A percentile compares a stretch with the other conserved stretches of the same genome.
Conservation (phyloP, 306 rosid genomes). For the Gynostemma pentaphyllum region DNA sequence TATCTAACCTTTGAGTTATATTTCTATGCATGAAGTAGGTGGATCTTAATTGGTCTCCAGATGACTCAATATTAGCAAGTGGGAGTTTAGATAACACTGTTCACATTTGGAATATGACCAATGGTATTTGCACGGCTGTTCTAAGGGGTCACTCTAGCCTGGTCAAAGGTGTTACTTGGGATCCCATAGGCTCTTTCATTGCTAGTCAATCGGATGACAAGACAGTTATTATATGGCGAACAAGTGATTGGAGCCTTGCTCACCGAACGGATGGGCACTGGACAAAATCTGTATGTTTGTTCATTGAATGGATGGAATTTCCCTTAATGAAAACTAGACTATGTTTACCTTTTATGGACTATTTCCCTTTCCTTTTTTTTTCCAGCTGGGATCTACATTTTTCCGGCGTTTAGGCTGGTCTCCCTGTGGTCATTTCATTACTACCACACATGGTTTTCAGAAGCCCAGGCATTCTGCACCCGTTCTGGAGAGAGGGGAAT, state of each 20-base stretch:
- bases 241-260: slow-evolving; percentile 99
- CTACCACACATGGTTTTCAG: slow-evolving; percentile 98
- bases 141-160: slow-evolving; percentile 98
- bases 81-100: slow-evolving; percentile 95
- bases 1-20: slow-evolving; percentile 44
- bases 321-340: not conserved
- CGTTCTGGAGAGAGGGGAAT: slow-evolving; percentile 96
- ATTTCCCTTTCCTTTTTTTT: slow-evolving; percentile 19
- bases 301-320: not conserved
- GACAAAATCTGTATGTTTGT: slow-evolving; percentile 77
- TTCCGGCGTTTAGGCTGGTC: slow-evolving; percentile 99
- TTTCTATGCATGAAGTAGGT: slow-evolving; percentile 93
- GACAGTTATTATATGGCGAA: slow-evolving; percentile 95
- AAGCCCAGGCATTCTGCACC: slow-evolving; percentile 99
- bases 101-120: slow-evolving; percentile 93
- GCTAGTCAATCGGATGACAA: slow-evolving; percentile 99
- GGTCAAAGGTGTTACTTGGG: slow-evolving; percentile 98
- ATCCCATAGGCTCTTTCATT: slow-evolving; percentile 95
- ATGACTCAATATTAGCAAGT: slow-evolving; percentile 88
- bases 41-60: slow-evolving; percentile 99
- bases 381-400: slow-evolving; percentile 97
- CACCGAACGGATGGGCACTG: slow-evolving; percentile 97
- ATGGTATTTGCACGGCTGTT: slow-evolving; percentile 93
- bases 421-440: slow-evolving; percentile 96
- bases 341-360: not conserved